Evolutionary conservation across 2,329 filamentous ascomycete genomes (phyloP), one percentile per base, ranked within the genome.

Genomic region (Aureobasidium musti): DNA sequence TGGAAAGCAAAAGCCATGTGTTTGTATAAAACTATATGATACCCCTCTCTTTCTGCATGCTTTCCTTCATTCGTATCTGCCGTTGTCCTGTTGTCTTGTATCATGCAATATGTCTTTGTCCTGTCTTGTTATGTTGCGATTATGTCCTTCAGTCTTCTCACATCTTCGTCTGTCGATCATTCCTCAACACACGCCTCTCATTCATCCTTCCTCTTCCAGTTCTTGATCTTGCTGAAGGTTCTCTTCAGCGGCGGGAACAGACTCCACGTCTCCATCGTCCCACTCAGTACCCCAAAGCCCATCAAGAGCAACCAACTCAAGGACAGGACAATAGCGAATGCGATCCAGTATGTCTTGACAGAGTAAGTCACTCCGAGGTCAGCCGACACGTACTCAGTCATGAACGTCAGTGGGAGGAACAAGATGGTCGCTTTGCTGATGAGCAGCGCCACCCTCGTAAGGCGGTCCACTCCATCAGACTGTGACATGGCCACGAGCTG

Each of bases 401-500:
- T 87, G 57, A 92, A 82, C 70, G 84, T 89, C 68, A 92, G 88
- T 0, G 90, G 90, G 65, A 92, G 81, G 78, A 92, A 92, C 61
- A 92, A 80, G 47, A 92, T 89, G 14, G 87, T 90, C 6, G 89
- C 85, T 74, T 92, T 92, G 54, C 89, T 89, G 13, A 92, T 81
- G 5, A 92, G 79, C 5, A 91, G 86, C 3, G 89, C 90, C 69
- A 89, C 87, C 67, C 89, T 82, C 0, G 89, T 91, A 23, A 92
- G 82, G 23, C 87, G 84, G 67, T 91, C 89, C 13, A 91, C 89
- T 4, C 87, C 86, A 69, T 87, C 84, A 0, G 89, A 90, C 75
- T 92, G 89, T 74, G 90, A 91, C 72, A 91, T 86, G 21, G 89
- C 86, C 67, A 89, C 91, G 69, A 92, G 82, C 75, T 90, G 91